Base-by-base conservation (phyloP, 129 eudicot genomes). In the Ambrosia artemisiifolia region DNA sequence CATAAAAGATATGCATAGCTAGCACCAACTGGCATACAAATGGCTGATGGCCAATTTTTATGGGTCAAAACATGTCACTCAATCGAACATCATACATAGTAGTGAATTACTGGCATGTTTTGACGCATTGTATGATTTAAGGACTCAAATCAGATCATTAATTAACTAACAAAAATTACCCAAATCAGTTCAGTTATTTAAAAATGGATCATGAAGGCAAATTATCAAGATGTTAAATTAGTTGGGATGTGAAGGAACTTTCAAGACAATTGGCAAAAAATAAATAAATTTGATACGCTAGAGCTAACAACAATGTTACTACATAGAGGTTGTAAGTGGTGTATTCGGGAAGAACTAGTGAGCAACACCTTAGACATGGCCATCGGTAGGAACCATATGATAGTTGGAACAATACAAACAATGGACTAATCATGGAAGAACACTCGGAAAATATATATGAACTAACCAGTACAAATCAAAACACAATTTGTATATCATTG, bases 231-330 rank as follows among this genome's bases (percentile, higher is more conserved):
- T 24, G 16, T 11, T n/a, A 6, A 11, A 3, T 17, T 36, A 0
- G 19, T 24, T 55, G 40, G 47, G 66, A 55, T 71, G 75, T 53
- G n/a, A 38, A 54, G 66, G 11, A 55, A 55, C 75, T 20, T 71
- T 71, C 40, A 56, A 56, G 66, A 43, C 30, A 40, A 3, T 33
- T 12, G 32, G 51, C 64, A 38, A 38, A 38, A 38, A 38, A 7
- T 38, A 38, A 38, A 38, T 38, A 0, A 38, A 38, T 38, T 38
- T 38, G 43, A 38, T 38, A 38, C 9, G 7, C 43, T 5, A 38
- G 42, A 36, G 43, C 43, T 5, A 38, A 38, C 42, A 36, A 36
- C 43, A 38, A 9, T 38, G 7, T 36, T 6, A 38, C 9, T 9
- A 38, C 7, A 38, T 38, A 9, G 43, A 38, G 43, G 7, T 38